These are phyloP conservation scores for Nothopassalora personata DNA, from an alignment of 2,329 filamentous ascomycete genomes.

Conservation along the genomic window DNA sequence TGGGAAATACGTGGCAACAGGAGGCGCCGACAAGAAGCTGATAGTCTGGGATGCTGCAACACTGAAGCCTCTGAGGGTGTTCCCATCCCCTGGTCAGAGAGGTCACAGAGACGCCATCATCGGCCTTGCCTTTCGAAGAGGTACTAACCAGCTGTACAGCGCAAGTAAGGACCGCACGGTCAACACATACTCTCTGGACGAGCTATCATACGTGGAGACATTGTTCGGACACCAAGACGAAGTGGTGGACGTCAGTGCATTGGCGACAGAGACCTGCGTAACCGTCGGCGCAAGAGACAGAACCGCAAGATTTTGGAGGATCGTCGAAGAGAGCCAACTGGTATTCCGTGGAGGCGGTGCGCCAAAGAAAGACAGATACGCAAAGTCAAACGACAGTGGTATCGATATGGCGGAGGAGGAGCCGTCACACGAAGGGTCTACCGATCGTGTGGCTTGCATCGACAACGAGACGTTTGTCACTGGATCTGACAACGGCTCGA, in stretches of 20 bases:
- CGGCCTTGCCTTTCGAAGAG: slow-evolving; percentile 70
- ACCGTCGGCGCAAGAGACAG: slow-evolving; percentile 87
- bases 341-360: slow-evolving; percentile 81
- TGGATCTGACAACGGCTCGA: slow-evolving; percentile 81
- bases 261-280: slow-evolving; percentile 81
- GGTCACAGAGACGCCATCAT: slow-evolving; percentile 88
- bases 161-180: slow-evolving; percentile 87
- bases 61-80: slow-evolving; percentile 72
- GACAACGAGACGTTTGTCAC: slow-evolving; percentile 87
- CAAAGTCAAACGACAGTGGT: slow-evolving; percentile 45
- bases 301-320: slow-evolving; percentile 91
- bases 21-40: slow-evolving; percentile 75
- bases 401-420: slow-evolving; percentile 39
- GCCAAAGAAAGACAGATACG: slow-evolving; percentile 29
- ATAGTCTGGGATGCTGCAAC: slow-evolving; percentile 83
- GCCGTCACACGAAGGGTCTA: slow-evolving; percentile 67
- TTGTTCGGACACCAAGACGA: slow-evolving; percentile 94
- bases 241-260: slow-evolving; percentile 75
- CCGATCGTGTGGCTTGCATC: slow-evolving; percentile 87
- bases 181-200: slow-evolving; percentile 90
- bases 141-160: slow-evolving; percentile 81
- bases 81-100: slow-evolving; percentile 69
- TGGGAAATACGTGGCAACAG: slow-evolving; percentile 85
- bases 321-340: slow-evolving; percentile 88
- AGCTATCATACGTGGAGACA: slow-evolving; percentile 90